These are phyloP conservation scores for Globisporangium apiculatum DNA, from an alignment of 352 stramenopile species.

Conservation along the genomic window DNA sequence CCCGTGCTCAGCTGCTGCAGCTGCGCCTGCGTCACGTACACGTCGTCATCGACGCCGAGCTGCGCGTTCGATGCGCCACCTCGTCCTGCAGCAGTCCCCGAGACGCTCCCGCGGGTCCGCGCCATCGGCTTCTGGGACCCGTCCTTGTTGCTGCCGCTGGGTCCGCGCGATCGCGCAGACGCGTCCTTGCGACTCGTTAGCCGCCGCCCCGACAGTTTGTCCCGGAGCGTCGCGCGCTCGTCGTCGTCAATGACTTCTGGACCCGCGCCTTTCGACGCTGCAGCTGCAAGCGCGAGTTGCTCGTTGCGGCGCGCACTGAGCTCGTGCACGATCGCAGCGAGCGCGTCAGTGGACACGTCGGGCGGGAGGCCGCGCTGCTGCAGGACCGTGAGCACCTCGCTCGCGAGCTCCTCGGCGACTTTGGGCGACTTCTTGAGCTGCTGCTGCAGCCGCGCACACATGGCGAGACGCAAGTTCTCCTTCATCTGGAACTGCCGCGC, in stretches of 20 bases:
- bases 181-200: constrained; percentile 19
- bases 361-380: constrained; percentile 30
- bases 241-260: constrained; percentile 1
- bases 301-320: constrained; percentile 27
- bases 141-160: constrained; percentile 4
- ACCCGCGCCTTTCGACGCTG: neutral
- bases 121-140: constrained; percentile 2
- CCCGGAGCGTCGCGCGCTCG: neutral
- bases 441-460: constrained; percentile 72
- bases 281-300: constrained; percentile 21
- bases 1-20: constrained; percentile 62
- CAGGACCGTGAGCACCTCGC: constrained; percentile 43
- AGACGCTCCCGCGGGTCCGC: neutral
- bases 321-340: constrained; percentile 35
- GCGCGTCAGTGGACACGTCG: constrained; percentile 30
- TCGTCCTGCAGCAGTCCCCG: neutral
- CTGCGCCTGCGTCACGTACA: constrained; percentile 65
- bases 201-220: constrained; percentile 14
- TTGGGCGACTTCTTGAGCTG: constrained; percentile 57
- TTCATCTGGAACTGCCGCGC: constrained; percentile 66
- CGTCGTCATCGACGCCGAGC: constrained; percentile 24
- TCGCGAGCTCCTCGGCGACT: constrained; percentile 53
- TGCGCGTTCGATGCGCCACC: no score
- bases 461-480: constrained; percentile 51
- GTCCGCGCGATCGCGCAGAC: constrained; percentile 8